Percentiles rank a stretch among this genome's conserved stretches.
Conservation (phyloP, 306 rosid species). For the Fagus sylvatica region DNA sequence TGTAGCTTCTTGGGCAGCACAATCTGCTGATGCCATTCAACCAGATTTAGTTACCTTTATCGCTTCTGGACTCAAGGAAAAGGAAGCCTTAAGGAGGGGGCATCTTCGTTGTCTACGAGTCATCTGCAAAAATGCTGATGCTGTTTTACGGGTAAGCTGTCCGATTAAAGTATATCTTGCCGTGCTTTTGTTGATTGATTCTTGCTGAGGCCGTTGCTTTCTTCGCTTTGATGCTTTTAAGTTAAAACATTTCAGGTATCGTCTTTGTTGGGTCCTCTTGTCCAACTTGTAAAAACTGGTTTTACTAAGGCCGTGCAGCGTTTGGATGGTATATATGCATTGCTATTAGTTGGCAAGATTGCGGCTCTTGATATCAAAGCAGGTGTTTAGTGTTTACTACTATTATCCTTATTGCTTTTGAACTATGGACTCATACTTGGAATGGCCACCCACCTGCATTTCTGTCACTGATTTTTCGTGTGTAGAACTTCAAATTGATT, state of each 20-base stretch:
- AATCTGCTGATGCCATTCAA: slow-evolving; percentile 63
- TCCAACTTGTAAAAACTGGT: slow-evolving; percentile 94
- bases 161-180: slow-evolving; percentile 18
- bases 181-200: slow-evolving; percentile 32
- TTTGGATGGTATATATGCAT: slow-evolving; percentile 91
- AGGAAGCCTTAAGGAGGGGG: slow-evolving; percentile 83
- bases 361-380: slow-evolving; percentile 94
- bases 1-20: slow-evolving; percentile 76
- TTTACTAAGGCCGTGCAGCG: slow-evolving; percentile 92
- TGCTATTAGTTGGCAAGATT: slow-evolving; percentile 75
- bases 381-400: slow-evolving; percentile 44
- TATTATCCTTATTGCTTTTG: not conserved
- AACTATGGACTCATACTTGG: not conserved
- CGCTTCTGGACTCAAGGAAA: slow-evolving; percentile 91
- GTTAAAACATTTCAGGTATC: slow-evolving; percentile 53
- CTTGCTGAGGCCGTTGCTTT: slow-evolving; percentile 6
- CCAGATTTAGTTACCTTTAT: slow-evolving; percentile 62
- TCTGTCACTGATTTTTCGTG: slow-evolving; percentile 1
- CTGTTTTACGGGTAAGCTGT: slow-evolving; percentile 59
- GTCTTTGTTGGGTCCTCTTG: slow-evolving; percentile 64
- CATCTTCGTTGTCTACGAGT: slow-evolving; percentile 68
- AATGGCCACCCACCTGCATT: not conserved
- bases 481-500: slow-evolving; percentile 14
- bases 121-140: slow-evolving; percentile 65
- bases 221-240: slow-evolving; percentile 15